phyloP scores from a whole-genome alignment of 805 yeast genomes.

The Cyberlindnera americana region DNA sequence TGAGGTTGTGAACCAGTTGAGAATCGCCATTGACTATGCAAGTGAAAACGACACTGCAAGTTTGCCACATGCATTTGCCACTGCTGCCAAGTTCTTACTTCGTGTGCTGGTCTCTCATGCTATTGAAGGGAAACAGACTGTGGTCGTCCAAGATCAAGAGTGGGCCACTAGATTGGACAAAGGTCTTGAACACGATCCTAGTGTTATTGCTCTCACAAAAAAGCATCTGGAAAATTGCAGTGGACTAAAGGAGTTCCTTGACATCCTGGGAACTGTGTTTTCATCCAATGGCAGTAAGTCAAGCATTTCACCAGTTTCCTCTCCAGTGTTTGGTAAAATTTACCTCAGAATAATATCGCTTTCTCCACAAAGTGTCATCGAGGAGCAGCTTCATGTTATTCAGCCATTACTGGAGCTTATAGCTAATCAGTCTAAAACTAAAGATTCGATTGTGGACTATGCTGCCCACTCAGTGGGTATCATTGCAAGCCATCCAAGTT shows the following conservation, averaged over 20 bases:
- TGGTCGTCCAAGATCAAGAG: conserved; percentile 63
- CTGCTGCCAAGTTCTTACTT: conserved; percentile 50
- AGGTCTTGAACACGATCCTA: conserved; percentile 59
- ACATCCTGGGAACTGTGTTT: conserved; percentile 18
- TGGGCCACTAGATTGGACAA: conserved; percentile 71
- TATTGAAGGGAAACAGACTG: conserved; percentile 45
- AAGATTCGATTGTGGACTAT: conserved; percentile 29
- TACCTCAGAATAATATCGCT: conserved; percentile 27
- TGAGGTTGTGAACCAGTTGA: conserved; percentile 33
- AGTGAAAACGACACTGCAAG: conserved; percentile 26
- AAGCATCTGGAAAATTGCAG: conserved; percentile 22
- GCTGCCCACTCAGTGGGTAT: conserved; percentile 48
- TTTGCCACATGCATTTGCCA: conserved; percentile 32
- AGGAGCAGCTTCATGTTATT: conserved; percentile 14
- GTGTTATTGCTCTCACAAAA: conserved; percentile 37
- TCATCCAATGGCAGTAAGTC: conserved; percentile 14
- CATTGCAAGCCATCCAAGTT: conserved; percentile 40
- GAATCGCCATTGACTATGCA: conserved; percentile 26
- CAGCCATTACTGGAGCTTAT: conserved; percentile 27
- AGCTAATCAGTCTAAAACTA: conserved; percentile 16
- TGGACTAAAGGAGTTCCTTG: conserved; percentile 34
- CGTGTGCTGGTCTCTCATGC: conserved; percentile 67
- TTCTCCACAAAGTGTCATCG: conserved; percentile 16
- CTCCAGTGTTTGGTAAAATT: conserved; percentile 34
- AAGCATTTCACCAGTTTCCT: conserved; percentile 23